These are phyloP conservation scores for Malus hybrid DNA, from an alignment of 331 rosid species.

Conservation along the genomic window DNA sequence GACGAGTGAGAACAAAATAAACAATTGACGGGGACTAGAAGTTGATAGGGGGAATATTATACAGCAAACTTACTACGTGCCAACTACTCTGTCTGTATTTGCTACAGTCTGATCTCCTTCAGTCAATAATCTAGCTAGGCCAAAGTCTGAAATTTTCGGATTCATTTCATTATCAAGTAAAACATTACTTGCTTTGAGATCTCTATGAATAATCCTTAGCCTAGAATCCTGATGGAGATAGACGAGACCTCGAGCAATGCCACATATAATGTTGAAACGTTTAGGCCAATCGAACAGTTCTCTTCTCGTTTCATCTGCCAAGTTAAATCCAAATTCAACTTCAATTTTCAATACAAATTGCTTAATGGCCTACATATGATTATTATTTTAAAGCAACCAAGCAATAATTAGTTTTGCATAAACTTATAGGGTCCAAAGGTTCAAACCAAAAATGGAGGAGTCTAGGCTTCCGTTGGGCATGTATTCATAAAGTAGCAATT, in stretches of 20 bases:
- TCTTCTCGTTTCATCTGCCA: slow-evolving; percentile 11
- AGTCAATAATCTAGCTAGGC: slow-evolving; percentile 1
- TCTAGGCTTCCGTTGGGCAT: slow-evolving; percentile 31
- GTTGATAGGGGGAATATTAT: background rate
- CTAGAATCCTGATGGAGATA: slow-evolving; percentile 39
- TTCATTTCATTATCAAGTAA: slow-evolving; percentile 20
- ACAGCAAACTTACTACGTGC: background rate
- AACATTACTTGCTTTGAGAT: slow-evolving; percentile 29
- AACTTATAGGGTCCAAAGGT: background rate
- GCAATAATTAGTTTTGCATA: background rate
- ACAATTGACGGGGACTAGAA: background rate
- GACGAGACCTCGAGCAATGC: slow-evolving; percentile 32
- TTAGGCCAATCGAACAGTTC: slow-evolving; percentile 15
- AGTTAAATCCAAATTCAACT: background rate
- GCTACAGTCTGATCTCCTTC: background rate
- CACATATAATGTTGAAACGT: slow-evolving; percentile 20
- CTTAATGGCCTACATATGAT: too few relatives aligned
- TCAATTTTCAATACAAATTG: background rate
- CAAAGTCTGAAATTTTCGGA: slow-evolving; percentile 5
- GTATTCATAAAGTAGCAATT: slow-evolving; percentile 24
- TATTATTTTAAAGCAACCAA: background rate
- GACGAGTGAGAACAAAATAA: background rate
- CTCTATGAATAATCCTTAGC: slow-evolving; percentile 28
- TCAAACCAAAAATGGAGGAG: slow-evolving; percentile 22
- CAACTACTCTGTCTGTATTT: slow-evolving; percentile 1